Conservation (phyloP, 306 rosid genomes). For the Citrullus colocynthis region DNA sequence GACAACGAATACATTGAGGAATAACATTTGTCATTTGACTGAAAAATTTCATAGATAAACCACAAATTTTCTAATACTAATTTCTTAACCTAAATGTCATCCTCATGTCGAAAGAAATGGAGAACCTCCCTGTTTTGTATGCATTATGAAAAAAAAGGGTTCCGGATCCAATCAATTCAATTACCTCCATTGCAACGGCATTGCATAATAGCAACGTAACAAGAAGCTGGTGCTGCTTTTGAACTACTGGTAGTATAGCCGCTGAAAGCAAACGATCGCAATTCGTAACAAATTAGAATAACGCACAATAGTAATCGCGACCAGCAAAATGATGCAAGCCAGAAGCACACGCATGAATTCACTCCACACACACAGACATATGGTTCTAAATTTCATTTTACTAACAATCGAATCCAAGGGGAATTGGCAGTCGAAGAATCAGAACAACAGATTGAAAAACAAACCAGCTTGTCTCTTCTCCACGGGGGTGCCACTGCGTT, state of each 20-base stretch:
- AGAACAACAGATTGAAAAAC: neutral
- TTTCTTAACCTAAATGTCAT: neutral
- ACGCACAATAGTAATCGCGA: neutral
- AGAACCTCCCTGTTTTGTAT: neutral
- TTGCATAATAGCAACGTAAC: conserved; percentile 91
- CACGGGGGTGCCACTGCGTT: conserved; percentile 63
- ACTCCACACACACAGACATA: neutral
- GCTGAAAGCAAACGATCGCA: conserved; percentile 30
- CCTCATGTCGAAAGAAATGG: neutral
- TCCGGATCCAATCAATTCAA: conserved; percentile 5
- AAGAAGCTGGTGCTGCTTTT: conserved; percentile 91
- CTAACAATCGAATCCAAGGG: neutral
- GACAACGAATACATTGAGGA: neutral
- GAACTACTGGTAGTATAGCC: conserved; percentile 76
- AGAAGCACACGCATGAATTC: neutral
- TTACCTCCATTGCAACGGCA: conserved; percentile 89
- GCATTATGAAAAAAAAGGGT: neutral
- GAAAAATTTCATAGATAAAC: neutral
- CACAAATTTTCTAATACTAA: neutral
- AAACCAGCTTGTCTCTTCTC: conserved; percentile 91
- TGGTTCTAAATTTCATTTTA: neutral
- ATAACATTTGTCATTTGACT: neutral
- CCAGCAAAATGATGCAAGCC: neutral
- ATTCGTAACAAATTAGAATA: neutral
- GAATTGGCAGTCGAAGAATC: neutral